Evolutionary conservation across 768 basidiomycete species (phyloP).

Genomic region (Lentinula edodes): DNA sequence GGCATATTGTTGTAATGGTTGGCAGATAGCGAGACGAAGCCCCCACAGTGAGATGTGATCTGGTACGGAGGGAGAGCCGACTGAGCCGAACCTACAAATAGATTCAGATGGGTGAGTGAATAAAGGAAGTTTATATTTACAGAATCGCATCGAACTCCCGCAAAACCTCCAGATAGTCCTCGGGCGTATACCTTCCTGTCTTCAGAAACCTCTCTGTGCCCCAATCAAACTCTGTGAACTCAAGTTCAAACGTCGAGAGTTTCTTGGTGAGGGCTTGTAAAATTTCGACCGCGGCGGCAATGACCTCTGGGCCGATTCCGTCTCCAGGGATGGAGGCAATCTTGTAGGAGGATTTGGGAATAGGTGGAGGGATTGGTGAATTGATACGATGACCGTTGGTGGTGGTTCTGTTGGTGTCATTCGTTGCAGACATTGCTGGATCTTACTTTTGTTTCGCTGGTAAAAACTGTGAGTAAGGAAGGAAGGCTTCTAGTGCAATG

Average conservation of each 20-base stretch:
- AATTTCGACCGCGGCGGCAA: constrained; percentile 41
- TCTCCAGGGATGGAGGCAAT: constrained; percentile 49
- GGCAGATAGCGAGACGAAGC: constrained; percentile 43
- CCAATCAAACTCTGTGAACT: constrained; percentile 44
- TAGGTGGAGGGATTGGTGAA: background rate
- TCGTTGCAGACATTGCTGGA: too few species aligned
- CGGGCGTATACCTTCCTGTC: constrained; percentile 42
- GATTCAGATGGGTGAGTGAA: background rate
- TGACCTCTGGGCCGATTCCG: constrained; percentile 50
- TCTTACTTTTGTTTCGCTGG: too few species aligned
- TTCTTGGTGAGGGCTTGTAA: constrained; percentile 36
- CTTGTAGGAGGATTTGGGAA: constrained; percentile 18
- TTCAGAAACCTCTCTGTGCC: constrained; percentile 40
- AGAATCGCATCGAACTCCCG: constrained; percentile 37
- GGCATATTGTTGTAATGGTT: constrained; percentile 47
- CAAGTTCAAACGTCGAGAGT: constrained; percentile 35
- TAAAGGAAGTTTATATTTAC: constrained; percentile 1
- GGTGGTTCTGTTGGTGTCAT: background rate
- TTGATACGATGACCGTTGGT: background rate
- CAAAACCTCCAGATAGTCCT: constrained; percentile 32
- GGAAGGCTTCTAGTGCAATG: too few species aligned
- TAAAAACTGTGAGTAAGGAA: too few species aligned
- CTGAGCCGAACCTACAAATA: constrained; percentile 15
- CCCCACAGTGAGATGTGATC: constrained; percentile 57
- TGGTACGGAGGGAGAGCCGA: constrained; percentile 45